Evolutionary conservation across 1,284 basidiomycete species (phyloP), one percentile per base, ranked within the genome.

Genomic region (Dichomitus squalens): DNA sequence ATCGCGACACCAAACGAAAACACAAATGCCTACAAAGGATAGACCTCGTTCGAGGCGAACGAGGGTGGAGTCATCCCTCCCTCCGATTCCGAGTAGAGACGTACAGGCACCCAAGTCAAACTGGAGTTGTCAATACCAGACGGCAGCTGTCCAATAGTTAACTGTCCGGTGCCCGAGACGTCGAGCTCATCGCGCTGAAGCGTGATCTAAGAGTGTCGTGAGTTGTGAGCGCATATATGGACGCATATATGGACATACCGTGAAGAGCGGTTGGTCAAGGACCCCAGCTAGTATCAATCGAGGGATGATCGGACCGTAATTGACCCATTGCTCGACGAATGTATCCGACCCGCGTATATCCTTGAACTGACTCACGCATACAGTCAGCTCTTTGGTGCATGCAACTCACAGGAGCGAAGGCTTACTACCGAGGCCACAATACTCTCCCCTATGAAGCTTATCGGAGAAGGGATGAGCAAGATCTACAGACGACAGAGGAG

Each of bases 251-350:
- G 29, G n/a, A 60, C 71, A 12, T 60, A 73, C 72, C 1, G 73
- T 40, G 58, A 82, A 81, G 72, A 83, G 76, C 2, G 81, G 80
- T 51, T 72, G 66, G 40, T 77, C 73, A 29, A 83, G 68, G 36
- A 73, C 65, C 20, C 73, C 75, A 7, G 75, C 73, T 66, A 74
- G 69, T 4, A 75, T 71, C 39, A 84, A 71, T 16, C 82, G 74
- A 12, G 80, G 70, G 1, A 83, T 61, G 12, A 83, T 58, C 5
- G 82, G 81, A 1, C 81, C 81, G 58, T 75, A 70, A 4, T 70
- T 64, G 18, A 71, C 65, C 3, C 74, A 79, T 18, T 73, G 69
- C 16, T 61, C 51, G 16, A 83, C 59, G 56, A 81, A 79, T 29
- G 72, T 67, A 56, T 82, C 79, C 2, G 74, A 76, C 7, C 63